Evolutionary conservation across 768 basidiomycete genomes (phyloP), one percentile per base, ranked within the genome.

Genomic region (Trametes cinnabarina): DNA sequence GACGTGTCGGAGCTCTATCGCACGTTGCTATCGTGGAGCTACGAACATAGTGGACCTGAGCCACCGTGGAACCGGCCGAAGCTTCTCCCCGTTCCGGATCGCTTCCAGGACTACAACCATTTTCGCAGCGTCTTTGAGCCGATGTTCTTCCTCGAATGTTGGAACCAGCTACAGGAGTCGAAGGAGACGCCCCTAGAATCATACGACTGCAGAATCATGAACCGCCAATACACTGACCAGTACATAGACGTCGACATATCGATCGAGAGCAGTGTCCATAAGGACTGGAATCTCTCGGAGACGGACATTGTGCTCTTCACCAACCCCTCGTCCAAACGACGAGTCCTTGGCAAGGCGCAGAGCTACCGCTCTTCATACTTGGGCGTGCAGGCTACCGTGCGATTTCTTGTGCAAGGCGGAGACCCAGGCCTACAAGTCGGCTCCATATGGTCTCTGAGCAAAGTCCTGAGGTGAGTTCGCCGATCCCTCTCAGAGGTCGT

Each of bases 301-400:
- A 85, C 85, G 2, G 95, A 98, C 66, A 76, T 98, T 15, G 84
- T 98, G n/a, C 73, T 95, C 3, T 77, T 98, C 19, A 78, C 80
- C 43, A 82, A 86, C 47, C 77, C 80, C 15, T 79, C 74, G n/a
- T 76, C 74, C 9, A 73, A 80, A 42, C 79, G 77, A 57, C 77
- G 76, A 14, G 69, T 87, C 8, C 80, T 98, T 63, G 93, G 85
- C 1, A 98, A 96, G 73, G 81, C 85, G 2, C 77, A 81, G 52
- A 74, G 71, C 12, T 85, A 75, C 58, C 75, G 69, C 42, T 63
- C 67, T 40, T 74, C 70, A 11, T 76, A 65, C 47, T 72, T 72
- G 56, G 85, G 79, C 28, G 76, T 81, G 37, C 82, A 84, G 54
- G 77, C 84, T 20, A 81, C 80, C 6, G 60, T 94, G 17, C 83